Percentiles rank a stretch among this genome's conserved stretches.
Conservation (phyloP, 805 yeast species). For the Ogataea nakhonphanomensis region DNA sequence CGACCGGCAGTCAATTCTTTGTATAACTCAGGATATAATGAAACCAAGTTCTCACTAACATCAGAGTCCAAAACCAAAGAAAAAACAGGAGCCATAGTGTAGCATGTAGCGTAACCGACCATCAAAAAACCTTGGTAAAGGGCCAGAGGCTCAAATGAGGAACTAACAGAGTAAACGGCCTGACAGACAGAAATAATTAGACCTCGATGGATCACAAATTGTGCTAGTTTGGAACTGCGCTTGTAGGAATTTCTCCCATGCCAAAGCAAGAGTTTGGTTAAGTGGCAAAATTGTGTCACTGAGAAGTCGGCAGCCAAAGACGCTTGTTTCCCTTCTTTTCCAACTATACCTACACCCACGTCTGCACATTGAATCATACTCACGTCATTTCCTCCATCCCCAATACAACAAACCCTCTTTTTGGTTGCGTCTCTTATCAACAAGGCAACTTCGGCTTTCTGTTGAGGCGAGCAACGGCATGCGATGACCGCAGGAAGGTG, state of each 20-base stretch:
- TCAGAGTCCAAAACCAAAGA: constrained; percentile 89
- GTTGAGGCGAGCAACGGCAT: constrained; percentile 98
- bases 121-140: constrained; percentile 93
- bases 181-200: constrained; percentile 91
- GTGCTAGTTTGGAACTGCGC: constrained; percentile 91
- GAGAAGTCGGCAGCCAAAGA: constrained; percentile 97
- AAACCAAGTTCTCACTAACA: constrained; percentile 83
- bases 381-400: constrained; percentile 99
- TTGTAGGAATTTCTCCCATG: constrained; percentile 98
- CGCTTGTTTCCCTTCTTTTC: constrained; percentile 97
- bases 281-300: constrained; percentile 83
- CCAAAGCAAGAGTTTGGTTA: constrained; percentile 87
- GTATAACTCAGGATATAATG: constrained; percentile 90
- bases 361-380: constrained; percentile 99
- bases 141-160: constrained; percentile 90
- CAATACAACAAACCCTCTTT: constrained; percentile 93
- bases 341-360: constrained; percentile 98
- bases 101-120: constrained; percentile 97
- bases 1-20: constrained; percentile 87
- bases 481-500: constrained; percentile 93
- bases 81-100: constrained; percentile 98
- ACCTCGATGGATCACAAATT: constrained; percentile 96
- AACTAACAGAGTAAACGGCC: constrained; percentile 84
- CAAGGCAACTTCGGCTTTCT: constrained; percentile 91
- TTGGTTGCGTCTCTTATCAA: constrained; percentile 76